Percentiles rank a stretch among this genome's conserved stretches.
phyloP scores from a whole-genome alignment of 495 filamentous ascomycete genomes.

The Monascus purpureus region DNA sequence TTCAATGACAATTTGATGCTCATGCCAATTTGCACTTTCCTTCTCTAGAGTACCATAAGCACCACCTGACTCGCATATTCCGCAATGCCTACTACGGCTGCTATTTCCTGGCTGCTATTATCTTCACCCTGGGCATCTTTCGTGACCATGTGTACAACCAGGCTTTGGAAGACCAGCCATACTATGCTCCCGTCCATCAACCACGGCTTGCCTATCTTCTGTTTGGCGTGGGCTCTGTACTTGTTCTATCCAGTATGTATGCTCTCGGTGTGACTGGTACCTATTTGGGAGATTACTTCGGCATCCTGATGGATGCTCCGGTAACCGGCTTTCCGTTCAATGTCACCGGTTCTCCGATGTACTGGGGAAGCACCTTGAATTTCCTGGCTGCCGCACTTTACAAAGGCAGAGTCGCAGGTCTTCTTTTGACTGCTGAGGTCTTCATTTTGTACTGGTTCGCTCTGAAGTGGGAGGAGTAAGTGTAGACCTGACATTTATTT shows the following conservation, averaged over 20 bases:
- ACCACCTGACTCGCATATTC: constrained; percentile 76
- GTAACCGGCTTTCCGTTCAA: constrained; percentile 96
- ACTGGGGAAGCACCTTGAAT: constrained; percentile 82
- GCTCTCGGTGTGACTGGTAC: constrained; percentile 91
- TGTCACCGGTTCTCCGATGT: constrained; percentile 86
- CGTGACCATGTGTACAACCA: constrained; percentile 55
- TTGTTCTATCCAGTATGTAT: constrained; percentile 82
- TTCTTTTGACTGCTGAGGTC: constrained; percentile 63
- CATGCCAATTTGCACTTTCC: too few relatives aligned
- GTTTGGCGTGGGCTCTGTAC: constrained; percentile 61
- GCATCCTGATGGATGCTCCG: constrained; percentile 88
- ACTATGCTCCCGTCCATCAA: constrained; percentile 44
- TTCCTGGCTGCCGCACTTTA: constrained; percentile 84
- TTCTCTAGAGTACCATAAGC: constrained; percentile 74
- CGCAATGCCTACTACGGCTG: constrained; percentile 70
- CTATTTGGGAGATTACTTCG: constrained; percentile 96
- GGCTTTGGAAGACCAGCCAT: constrained; percentile 27
- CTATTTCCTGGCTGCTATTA: constrained; percentile 76
- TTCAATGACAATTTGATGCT: too few relatives aligned
- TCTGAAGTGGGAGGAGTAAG: constrained; percentile 76
- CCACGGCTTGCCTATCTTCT: constrained; percentile 59
- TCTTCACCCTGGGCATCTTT: constrained; percentile 82
- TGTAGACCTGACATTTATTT: too few relatives aligned
- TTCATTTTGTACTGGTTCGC: constrained; percentile 70
- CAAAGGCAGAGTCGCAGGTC: constrained; percentile 77